Conservation (phyloP, 163 green algal genomes). For the Chlamydomonas reinhardtii region DNA sequence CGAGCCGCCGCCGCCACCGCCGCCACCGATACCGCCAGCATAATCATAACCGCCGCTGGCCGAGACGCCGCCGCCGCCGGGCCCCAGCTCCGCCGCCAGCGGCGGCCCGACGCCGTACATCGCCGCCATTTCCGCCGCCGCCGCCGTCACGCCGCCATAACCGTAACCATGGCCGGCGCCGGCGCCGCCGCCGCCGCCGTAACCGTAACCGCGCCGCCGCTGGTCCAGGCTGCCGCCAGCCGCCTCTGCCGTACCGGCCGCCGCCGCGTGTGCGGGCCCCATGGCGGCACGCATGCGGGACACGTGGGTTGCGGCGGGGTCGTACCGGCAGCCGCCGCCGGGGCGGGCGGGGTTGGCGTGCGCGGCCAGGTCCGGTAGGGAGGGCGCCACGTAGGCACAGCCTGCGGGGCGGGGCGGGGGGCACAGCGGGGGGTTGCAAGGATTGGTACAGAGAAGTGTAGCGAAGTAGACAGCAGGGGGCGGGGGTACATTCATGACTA, state of each 20-base stretch:
- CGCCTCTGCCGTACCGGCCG: background rate
- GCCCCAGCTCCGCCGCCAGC: too few species aligned
- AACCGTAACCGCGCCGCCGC: too few species aligned
- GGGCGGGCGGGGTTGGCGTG: background rate
- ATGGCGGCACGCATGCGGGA: slow-evolving; percentile 14
- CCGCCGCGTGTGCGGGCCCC: background rate
- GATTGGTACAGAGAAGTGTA: too few species aligned
- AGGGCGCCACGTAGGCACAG: slow-evolving; percentile 5
- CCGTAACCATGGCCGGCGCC: too few species aligned
- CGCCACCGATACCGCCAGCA: background rate
- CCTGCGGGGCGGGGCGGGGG: background rate
- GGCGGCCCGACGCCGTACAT: background rate
- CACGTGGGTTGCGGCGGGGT: background rate
- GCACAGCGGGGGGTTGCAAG: too few species aligned
- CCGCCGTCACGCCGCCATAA: too few species aligned
- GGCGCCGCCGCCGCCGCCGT: too few species aligned
- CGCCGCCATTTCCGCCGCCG: background rate
- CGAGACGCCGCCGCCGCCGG: background rate
- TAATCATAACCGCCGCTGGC: background rate
- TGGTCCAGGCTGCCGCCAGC: too few species aligned
- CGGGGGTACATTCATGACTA: too few species aligned
- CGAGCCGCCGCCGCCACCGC: background rate
- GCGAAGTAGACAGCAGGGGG: too few species aligned
- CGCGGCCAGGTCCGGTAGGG: background rate
- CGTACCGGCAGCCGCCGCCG: slow-evolving; percentile 7